phyloP scores from a whole-genome alignment of 1,139 yeast species.

The Yamadazyma atmosphaerica region DNA sequence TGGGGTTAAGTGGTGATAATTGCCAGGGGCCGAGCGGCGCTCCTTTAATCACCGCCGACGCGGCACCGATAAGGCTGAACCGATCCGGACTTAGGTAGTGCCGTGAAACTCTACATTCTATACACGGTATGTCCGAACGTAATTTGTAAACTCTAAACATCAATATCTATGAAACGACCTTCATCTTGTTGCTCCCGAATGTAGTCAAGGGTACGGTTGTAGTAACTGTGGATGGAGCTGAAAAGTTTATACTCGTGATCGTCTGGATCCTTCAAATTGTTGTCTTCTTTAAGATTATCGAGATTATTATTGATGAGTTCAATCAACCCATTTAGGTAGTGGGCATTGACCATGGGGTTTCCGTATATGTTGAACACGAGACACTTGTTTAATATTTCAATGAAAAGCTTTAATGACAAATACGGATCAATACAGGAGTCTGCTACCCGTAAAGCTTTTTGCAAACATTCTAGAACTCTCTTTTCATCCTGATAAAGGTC shows the following conservation, averaged over 20 bases:
- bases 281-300: conserved; percentile 47
- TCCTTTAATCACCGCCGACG: too few species aligned
- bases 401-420: conserved; percentile 76
- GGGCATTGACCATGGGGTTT: conserved; percentile 64
- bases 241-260: conserved; percentile 37
- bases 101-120: neutral
- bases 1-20: neutral
- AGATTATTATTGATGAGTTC: conserved; percentile 80
- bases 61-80: too few species aligned
- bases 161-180: conserved; percentile 52
- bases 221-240: conserved; percentile 36
- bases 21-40: neutral
- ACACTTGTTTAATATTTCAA: conserved; percentile 86
- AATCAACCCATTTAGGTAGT: conserved; percentile 82
- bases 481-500: conserved; percentile 37
- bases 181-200: conserved; percentile 62
- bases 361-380: conserved; percentile 85
- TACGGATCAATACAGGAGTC: conserved; percentile 90
- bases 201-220: conserved; percentile 67
- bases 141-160: conserved; percentile 17
- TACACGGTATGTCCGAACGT: too few species aligned
- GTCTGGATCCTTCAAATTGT: conserved; percentile 17
- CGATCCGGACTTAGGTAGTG: too few species aligned
- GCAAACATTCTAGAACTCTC: conserved; percentile 49
- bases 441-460: conserved; percentile 79